A percentile compares a stretch with the other conserved stretches of the same genome.
These are phyloP conservation scores for Sclerotiophoma versabilis DNA, from an alignment of 2,329 filamentous ascomycete species.

Conservation along the genomic window DNA sequence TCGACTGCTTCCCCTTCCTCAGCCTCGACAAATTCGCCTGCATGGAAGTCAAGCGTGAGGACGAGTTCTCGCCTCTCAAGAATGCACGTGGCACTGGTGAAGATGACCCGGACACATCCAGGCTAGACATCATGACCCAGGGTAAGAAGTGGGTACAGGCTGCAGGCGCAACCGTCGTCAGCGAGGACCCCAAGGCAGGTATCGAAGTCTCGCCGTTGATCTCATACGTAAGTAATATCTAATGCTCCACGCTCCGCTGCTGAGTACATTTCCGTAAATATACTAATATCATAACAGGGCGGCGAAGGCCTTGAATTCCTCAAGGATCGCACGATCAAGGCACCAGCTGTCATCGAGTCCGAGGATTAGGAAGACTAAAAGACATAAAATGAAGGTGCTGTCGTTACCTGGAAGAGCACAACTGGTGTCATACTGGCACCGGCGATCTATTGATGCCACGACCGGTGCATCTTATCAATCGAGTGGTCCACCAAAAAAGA, in stretches of 20 bases:
- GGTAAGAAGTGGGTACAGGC: conserved; percentile 84
- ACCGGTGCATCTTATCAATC: conserved; percentile 7
- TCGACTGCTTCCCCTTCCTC: conserved; percentile 94
- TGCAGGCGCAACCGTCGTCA: conserved; percentile 77
- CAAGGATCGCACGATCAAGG: conserved; percentile 65
- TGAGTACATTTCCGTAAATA: neutral
- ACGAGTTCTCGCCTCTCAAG: conserved; percentile 98
- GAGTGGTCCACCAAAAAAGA: conserved; percentile 7
- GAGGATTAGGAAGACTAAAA: conserved; percentile 51
- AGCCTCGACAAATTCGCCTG: conserved; percentile 88
- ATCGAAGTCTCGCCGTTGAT: conserved; percentile 91
- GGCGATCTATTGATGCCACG: conserved; percentile 7
- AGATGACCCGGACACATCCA: conserved; percentile 94
- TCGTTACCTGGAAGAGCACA: conserved; percentile 10
- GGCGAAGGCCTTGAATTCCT: conserved; percentile 70
- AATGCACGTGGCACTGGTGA: conserved; percentile 83
- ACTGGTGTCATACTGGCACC: conserved; percentile 10
- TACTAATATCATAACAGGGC: conserved; percentile 51
- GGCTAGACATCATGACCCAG: conserved; percentile 86
- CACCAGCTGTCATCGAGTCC: conserved; percentile 69
- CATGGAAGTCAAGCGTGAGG: conserved; percentile 94
- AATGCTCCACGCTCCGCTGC: neutral
- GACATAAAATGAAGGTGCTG: neutral
- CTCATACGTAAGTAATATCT: conserved; percentile 80
- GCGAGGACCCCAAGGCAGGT: conserved; percentile 64